Base-by-base conservation (phyloP, 495 filamentous ascomycete species). In the Annulohypoxylon moriforme region DNA sequence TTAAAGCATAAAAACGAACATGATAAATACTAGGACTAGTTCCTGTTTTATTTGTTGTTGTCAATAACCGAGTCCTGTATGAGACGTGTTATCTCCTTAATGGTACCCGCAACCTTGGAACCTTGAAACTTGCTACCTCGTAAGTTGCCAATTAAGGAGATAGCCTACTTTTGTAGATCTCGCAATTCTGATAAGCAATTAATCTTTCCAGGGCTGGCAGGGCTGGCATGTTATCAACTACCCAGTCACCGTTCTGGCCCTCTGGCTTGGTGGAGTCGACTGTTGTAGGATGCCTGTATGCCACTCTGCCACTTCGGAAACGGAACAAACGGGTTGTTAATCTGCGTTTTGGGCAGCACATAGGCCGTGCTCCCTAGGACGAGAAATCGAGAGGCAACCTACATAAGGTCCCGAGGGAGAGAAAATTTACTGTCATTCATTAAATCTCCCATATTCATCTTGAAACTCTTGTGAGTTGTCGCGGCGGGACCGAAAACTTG, bases 281-380 rank as follows among this genome's bases (percentile, higher is more conserved):
- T 40, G 36, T n/a, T 40, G 36, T 40, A 44, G 16, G 40, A 44
- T 44, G 16, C 40, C 40, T 2, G 10, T 44, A n/a, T n/a, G n/a
- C n/a, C n/a, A n/a, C n/a, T n/a, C n/a, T n/a, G n/a, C n/a, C n/a
- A n/a, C n/a, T n/a, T 20, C 16, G 9, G 16, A 20, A 44, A 44
- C 14, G 40, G 40, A 18, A 44, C 40, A 44, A 20, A 44, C 40
- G 40, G 40, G n/a, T 7, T 52, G 22, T 16, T 24, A 68, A 68
- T 68, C 58, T 59, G 59, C 50, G 67, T 60, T 70, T 70, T 70
- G 67, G 67, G 44, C 61, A 64, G 33, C 24, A 60, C 47, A 55
- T 29, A 65, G 33, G 52, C 67, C 67, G 67, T 70, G 67, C 67
- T 57, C 18, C 55, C n/a, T 60, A 16, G 34, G 53, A 42, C 38